These are phyloP conservation scores for Neurospora sp. DNA, from an alignment of 2,329 filamentous ascomycete genomes.

Conservation along the genomic window DNA sequence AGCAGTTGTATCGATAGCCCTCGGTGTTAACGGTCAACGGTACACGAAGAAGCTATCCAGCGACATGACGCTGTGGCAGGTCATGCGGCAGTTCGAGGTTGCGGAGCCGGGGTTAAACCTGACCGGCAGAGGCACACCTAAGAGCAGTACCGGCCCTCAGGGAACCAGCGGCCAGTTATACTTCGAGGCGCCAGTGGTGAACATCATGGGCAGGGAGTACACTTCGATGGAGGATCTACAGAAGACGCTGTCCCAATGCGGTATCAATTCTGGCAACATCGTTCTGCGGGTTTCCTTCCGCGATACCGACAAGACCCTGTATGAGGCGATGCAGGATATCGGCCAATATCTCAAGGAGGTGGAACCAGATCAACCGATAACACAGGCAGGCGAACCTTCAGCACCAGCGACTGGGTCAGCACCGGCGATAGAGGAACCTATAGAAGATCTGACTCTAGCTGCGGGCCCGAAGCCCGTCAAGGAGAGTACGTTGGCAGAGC, in stretches of 20 bases:
- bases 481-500: neutral
- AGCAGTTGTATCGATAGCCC: conserved; percentile 76
- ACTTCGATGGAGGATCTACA: conserved; percentile 72
- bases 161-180: conserved; percentile 63
- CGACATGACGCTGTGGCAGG: conserved; percentile 78
- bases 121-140: conserved; percentile 70
- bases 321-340: conserved; percentile 79
- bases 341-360: conserved; percentile 59
- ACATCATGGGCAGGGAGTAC: conserved; percentile 74
- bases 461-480: neutral
- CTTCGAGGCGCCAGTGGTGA: conserved; percentile 79
- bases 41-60: conserved; percentile 80
- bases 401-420: conserved; percentile 3
- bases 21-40: conserved; percentile 65
- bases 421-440: conserved; percentile 8
- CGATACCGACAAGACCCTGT: conserved; percentile 66
- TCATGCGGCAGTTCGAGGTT: conserved; percentile 82
- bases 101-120: conserved; percentile 61
- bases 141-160: conserved; percentile 40
- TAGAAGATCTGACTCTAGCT: neutral
- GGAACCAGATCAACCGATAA: conserved; percentile 16
- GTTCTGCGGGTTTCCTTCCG: conserved; percentile 71
- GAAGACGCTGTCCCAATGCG: conserved; percentile 79
- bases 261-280: conserved; percentile 75
- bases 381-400: conserved; percentile 5